A percentile compares a stretch with the other conserved stretches of the same genome.
Conservation (phyloP, 106 monocot genomes). For the Amphibolis antarctica region DNA sequence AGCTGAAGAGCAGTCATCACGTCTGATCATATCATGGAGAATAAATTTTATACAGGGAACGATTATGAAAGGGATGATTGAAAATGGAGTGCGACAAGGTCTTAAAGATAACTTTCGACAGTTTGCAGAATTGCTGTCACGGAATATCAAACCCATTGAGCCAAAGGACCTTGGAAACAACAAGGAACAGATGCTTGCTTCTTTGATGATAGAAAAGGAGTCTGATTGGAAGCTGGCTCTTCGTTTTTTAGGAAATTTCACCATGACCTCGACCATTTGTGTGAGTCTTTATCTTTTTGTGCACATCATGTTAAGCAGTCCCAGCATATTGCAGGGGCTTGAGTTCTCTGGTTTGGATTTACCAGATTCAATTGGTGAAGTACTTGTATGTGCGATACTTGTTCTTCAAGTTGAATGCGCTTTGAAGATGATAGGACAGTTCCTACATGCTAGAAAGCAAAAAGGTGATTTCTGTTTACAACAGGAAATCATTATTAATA, state of each 20-base stretch:
- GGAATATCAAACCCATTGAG: conserved; percentile 45
- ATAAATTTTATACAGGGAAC: conserved; percentile 78
- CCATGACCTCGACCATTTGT: conserved; percentile 34
- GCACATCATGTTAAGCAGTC: conserved; percentile 43
- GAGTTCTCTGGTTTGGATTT: conserved; percentile 76
- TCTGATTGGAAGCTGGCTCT: conserved; percentile 43
- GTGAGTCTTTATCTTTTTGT: conserved; percentile 34
- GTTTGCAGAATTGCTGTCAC: conserved; percentile 37
- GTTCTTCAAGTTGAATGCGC: conserved; percentile 59
- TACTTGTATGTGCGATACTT: conserved; percentile 53
- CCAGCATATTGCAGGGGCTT: conserved; percentile 40
- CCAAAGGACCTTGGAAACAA: conserved; percentile 22
- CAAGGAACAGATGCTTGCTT: conserved; percentile 64
- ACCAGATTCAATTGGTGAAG: conserved; percentile 73
- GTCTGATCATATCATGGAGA: conserved; percentile 55
- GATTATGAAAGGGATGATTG: conserved; percentile 92
- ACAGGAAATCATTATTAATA: not conserved
- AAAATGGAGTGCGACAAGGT: conserved; percentile 75
- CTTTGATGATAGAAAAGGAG: conserved; percentile 37
- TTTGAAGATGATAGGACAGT: conserved; percentile 38
- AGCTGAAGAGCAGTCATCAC: conserved; percentile 43
- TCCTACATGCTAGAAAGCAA: conserved; percentile 44
- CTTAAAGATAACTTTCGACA: conserved; percentile 41
- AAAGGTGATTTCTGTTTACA: conserved; percentile 34
- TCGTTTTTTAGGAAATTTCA: conserved; percentile 51